Percentiles rank a stretch among this genome's conserved stretches.
Conservation (phyloP, 129 eudicot genomes). For the Mikania micrantha region DNA sequence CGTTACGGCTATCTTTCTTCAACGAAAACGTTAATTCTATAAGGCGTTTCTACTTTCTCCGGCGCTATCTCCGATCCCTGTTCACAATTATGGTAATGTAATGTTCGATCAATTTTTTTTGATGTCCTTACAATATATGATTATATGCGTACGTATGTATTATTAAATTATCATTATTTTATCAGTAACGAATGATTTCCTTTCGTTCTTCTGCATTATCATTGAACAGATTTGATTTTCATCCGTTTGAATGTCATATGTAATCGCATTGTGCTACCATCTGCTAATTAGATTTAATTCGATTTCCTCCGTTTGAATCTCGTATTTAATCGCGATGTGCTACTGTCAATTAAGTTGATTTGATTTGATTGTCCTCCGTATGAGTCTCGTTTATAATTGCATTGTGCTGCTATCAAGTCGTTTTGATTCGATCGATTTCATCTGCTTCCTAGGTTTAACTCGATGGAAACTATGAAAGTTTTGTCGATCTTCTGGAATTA, state of each 20-base stretch:
- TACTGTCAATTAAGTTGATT: not conserved
- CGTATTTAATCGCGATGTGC: not conserved
- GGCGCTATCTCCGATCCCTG: conserved; percentile 4
- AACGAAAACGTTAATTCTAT: not conserved
- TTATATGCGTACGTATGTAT: not conserved
- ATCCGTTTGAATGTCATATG: not conserved
- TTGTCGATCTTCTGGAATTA: not conserved
- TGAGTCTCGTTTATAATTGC: not conserved
- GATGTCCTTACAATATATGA: not conserved
- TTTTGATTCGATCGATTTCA: not conserved
- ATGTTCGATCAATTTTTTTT: not conserved
- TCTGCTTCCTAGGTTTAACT: not conserved
- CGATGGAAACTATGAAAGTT: not conserved
- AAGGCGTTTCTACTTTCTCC: not conserved
- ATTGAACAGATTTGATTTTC: not conserved
- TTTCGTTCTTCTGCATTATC: not conserved
- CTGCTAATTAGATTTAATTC: not conserved
- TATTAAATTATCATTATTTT: not conserved
- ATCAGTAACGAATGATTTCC: not conserved
- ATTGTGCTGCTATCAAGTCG: not conserved
- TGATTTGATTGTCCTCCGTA: not conserved
- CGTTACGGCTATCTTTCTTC: not conserved
- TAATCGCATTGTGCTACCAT: not conserved
- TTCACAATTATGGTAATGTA: conserved; percentile 29
- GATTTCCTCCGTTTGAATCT: not conserved